Evolutionary conservation across 129 eudicot genomes (phyloP), one percentile per base, ranked within the genome.

Genomic region (Heracleum sosnowskyi): DNA sequence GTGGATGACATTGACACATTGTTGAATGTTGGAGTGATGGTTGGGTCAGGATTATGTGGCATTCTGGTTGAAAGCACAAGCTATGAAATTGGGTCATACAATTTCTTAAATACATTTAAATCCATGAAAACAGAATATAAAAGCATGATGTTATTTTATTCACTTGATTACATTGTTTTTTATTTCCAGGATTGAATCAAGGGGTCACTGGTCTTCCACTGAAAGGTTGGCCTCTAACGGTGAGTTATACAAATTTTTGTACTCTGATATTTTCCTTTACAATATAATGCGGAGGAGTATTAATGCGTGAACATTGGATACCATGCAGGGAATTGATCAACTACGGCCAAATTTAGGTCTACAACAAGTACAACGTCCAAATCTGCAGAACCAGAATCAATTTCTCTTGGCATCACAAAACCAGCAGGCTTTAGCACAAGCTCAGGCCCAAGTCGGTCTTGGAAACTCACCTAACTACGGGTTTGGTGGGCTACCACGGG

Each of bases 151-250:
- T 72, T 13, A 11, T 9, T 22, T 70, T 37, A 8, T 70, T 39
- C 46, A 20, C 44, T 72, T 24, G 72, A 22, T 69, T 36, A 55
- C 44, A 68, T 28, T 77, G 24, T 73, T 37, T 78, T 29, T 64
- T 34, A n/a, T 36, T 77, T 33, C 71, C 87, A 94, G 98, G 93
- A 34, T 81, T 94, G 76, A 91, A 86, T 81, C 97, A 83, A 79
- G 97, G 97, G 31, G 90, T 89, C 33, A 86, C 96, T 77, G 88
- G 97, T 87, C 89, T 94, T 78, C 98, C 98, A 20, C 82, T 94
- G 75, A 91, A 94, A 90, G 98, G 98, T 51, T 94, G 98, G 98
- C 98, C 98, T 76, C 76, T 94, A 53, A 91, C 98, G 37, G 98
- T 94, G 83, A 91, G 98, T 91, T 78, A 41, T 49, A 29, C 72